These are phyloP conservation scores for Diaporthe sp. DNA, from an alignment of 2,329 filamentous ascomycete species.

Conservation along the genomic window DNA sequence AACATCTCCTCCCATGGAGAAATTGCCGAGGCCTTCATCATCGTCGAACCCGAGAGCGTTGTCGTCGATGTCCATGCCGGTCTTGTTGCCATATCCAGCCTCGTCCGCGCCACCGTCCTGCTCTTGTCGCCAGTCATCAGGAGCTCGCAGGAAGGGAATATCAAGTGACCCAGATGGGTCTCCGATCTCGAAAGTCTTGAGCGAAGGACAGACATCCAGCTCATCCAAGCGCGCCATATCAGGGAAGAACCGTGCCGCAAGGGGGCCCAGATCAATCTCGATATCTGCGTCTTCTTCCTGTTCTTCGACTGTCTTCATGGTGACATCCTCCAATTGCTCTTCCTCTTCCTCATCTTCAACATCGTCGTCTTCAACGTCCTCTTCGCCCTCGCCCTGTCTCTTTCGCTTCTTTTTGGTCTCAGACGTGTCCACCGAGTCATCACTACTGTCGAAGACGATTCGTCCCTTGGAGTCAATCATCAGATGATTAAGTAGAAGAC, in stretches of 20 bases:
- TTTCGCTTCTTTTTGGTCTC: constrained; percentile 55
- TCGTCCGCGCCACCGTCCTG: constrained; percentile 73
- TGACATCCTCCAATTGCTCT: constrained; percentile 51
- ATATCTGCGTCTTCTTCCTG: constrained; percentile 69
- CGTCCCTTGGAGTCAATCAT: constrained; percentile 92
- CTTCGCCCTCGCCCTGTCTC: constrained; percentile 49
- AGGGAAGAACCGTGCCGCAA: constrained; percentile 88
- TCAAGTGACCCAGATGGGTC: constrained; percentile 87
- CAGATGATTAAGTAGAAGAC: constrained; percentile 93
- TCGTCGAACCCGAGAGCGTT: constrained; percentile 86
- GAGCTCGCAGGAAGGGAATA: constrained; percentile 90
- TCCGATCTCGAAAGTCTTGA: constrained; percentile 94
- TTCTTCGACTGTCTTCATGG: constrained; percentile 58
- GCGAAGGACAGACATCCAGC: constrained; percentile 93
- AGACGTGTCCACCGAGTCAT: constrained; percentile 76
- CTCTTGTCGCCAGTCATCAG: constrained; percentile 86
- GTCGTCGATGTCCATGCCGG: constrained; percentile 88
- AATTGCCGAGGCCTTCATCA: constrained; percentile 81
- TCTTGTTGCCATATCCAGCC: constrained; percentile 72
- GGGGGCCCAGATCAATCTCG: constrained; percentile 82
- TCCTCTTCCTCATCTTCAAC: constrained; percentile 57
- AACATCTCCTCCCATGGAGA: constrained; percentile 78
- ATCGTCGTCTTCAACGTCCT: constrained; percentile 54
- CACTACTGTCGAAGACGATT: constrained; percentile 98
- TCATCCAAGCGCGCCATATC: constrained; percentile 82